Evolutionary conservation across 768 basidiomycete genomes (phyloP).

Genomic region (Kwoniella sp.): DNA sequence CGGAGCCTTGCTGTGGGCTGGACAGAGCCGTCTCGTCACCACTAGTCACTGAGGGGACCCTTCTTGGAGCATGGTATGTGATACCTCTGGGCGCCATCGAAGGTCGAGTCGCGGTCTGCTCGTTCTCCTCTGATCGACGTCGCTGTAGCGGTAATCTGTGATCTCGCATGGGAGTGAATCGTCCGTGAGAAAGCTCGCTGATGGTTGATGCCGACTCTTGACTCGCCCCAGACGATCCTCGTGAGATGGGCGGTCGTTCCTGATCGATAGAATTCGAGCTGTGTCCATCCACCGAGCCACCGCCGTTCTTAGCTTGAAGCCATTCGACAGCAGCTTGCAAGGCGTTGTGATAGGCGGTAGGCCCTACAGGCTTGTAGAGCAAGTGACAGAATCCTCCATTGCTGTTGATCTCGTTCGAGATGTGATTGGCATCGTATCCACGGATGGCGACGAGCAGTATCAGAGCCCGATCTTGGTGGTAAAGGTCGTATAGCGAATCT

Average conservation of each 20-base stretch:
- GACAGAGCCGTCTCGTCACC: conserved; percentile 27
- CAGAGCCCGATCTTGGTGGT: conserved; percentile 66
- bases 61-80: conserved; percentile 56
- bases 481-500: conserved; percentile 63
- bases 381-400: conserved; percentile 87
- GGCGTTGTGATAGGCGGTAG: conserved; percentile 68
- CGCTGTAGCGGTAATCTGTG: conserved; percentile 37
- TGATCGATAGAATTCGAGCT: background rate
- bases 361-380: conserved; percentile 86
- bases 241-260: conserved; percentile 38
- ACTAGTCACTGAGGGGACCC: conserved; percentile 19
- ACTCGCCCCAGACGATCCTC: conserved; percentile 42
- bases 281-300: background rate
- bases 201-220: conserved; percentile 45
- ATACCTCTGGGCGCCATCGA: conserved; percentile 60
- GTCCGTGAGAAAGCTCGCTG: conserved; percentile 37
- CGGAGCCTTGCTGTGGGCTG: conserved; percentile 40
- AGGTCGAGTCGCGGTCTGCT: conserved; percentile 58
- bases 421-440: conserved; percentile 58
- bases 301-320: conserved; percentile 10
- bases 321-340: conserved; percentile 55
- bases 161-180: conserved; percentile 21
- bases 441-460: conserved; percentile 74
- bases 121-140: conserved; percentile 54
- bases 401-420: conserved; percentile 64